Base-by-base conservation (phyloP, 192 early-diverging fungal genomes). In the Funneliformis mosseae region DNA sequence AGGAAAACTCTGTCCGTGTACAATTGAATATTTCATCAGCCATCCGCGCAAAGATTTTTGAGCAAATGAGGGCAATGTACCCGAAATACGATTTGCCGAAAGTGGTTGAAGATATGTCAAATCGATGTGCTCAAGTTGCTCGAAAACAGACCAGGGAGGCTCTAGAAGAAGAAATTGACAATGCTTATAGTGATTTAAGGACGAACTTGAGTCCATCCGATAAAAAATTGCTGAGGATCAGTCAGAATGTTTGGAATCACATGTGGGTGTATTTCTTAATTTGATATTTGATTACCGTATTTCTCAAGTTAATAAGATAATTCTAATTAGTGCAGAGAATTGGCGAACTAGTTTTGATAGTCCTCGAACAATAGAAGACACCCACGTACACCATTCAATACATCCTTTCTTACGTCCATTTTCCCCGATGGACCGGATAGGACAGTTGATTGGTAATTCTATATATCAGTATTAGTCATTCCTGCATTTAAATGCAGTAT, bases 371-470 rank as follows among this genome's bases (percentile, higher is more conserved):
- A 74, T 74, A 59, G 73, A 74, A 60, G 73, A 74, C 21, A 60
- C 50, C 2, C 25, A 74, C 5, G 9, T 60, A 59, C 50, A 74
- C 18, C 73, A 74, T 74, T 59, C 28, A 59, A 59, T 74, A 74
- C 73, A 74, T 60, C 50, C 73, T 74, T 59, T 74, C 8, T 60
- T 74, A 38, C 11, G 14, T 41, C 33, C 50, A 74, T 74, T 74
- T 74, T 74, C 18, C 8, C 50, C 1, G 50, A 60, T 73, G 14
- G 5, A 21, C 16, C 21, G 21, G 68, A 39, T 27, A 33, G 5
- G 5, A 70, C 68, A 70, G 12, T 70, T 33, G 33, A 70, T 42
- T 70, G 68, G 68, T 43, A 70, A 70, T 70, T 70, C 33, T 70
- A 70, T 23, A 27, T 5, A 27, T 63, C 3, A 25, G 21, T 27